Percentiles rank a stretch among this genome's conserved stretches.
These are phyloP conservation scores for Diophrys appendiculata DNA, from an alignment of 73 alveolate species.

Conservation along the genomic window DNA sequence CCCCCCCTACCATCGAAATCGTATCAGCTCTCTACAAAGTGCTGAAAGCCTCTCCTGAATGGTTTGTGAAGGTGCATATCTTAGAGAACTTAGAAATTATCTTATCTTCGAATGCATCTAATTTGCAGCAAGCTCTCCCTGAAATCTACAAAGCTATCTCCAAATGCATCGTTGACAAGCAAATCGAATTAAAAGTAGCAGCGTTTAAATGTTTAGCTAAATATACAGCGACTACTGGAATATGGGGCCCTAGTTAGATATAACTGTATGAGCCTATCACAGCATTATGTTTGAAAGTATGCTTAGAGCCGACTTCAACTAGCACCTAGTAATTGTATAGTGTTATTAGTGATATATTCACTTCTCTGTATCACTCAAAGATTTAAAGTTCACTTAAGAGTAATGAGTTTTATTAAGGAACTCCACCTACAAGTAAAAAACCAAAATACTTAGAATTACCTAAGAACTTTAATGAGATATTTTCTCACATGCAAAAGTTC, in stretches of 20 bases:
- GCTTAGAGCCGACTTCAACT: background rate
- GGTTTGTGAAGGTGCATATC: constrained; percentile 40
- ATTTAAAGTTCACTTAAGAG: background rate
- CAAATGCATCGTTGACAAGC: constrained; percentile 31
- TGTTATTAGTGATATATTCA: background rate
- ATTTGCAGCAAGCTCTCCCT: constrained; percentile 17
- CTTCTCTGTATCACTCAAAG: background rate
- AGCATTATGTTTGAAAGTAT: background rate
- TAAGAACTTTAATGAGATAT: background rate
- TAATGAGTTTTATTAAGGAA: background rate
- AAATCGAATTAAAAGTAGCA: constrained; percentile 16
- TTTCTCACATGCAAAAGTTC: background rate
- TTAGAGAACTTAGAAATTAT: constrained; percentile 21
- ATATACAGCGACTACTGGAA: background rate
- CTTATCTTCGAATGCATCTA: constrained; percentile 36
- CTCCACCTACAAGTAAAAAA: background rate
- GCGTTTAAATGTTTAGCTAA: constrained; percentile 10
- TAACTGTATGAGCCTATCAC: background rate
- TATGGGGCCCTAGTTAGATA: background rate
- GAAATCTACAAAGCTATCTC: constrained; percentile 32
- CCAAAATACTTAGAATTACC: constrained; percentile 1
- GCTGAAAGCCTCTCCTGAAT: constrained; percentile 40
- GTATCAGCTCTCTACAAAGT: constrained; percentile 32
- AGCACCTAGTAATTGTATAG: background rate
- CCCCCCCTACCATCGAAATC: constrained; percentile 58